Percentiles rank a stretch among this genome's conserved stretches.
phyloP scores from a whole-genome alignment of 805 yeast genomes.

The Sungouiella blattae region DNA sequence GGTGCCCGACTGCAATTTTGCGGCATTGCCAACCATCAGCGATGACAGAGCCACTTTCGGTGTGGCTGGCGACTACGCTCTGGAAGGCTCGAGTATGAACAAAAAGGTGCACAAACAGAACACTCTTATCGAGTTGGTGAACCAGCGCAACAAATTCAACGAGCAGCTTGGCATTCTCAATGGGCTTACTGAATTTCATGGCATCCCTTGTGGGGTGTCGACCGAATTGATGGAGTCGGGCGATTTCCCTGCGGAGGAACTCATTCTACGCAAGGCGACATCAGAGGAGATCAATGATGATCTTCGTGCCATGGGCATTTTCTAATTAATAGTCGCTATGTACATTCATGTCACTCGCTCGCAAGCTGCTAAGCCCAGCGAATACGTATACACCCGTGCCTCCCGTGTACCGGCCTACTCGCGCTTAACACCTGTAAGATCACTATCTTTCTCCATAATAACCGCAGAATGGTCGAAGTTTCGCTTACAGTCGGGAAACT shows the following conservation, averaged over 20 bases:
- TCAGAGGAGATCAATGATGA: slow-evolving; percentile 76
- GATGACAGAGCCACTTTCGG: not conserved
- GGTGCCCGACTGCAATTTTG: slow-evolving; percentile 50
- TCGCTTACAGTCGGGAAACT: slow-evolving; percentile 92
- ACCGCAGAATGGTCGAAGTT: slow-evolving; percentile 68
- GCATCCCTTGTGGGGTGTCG: slow-evolving; percentile 76
- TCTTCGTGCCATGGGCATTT: slow-evolving; percentile 59
- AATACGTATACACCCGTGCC: slow-evolving; percentile 1
- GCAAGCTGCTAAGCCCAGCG: too few species aligned
- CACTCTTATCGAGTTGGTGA: slow-evolving; percentile 45
- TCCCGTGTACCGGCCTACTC: not conserved
- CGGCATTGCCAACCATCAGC: slow-evolving; percentile 33
- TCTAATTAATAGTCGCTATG: too few species aligned
- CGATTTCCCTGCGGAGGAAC: slow-evolving; percentile 24
- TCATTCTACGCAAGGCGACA: slow-evolving; percentile 52
- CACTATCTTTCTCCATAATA: too few species aligned
- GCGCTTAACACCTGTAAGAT: too few species aligned
- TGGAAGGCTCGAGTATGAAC: slow-evolving; percentile 18
- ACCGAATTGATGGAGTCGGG: slow-evolving; percentile 29
- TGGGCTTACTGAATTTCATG: slow-evolving; percentile 63
- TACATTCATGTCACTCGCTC: too few species aligned
- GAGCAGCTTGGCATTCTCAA: slow-evolving; percentile 67
- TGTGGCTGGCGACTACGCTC: slow-evolving; percentile 11
- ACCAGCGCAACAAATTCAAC: slow-evolving; percentile 62
- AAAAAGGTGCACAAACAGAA: slow-evolving; percentile 36